phyloP scores from a whole-genome alignment of 495 filamentous ascomycete genomes.

The Penicillium coffeae region DNA sequence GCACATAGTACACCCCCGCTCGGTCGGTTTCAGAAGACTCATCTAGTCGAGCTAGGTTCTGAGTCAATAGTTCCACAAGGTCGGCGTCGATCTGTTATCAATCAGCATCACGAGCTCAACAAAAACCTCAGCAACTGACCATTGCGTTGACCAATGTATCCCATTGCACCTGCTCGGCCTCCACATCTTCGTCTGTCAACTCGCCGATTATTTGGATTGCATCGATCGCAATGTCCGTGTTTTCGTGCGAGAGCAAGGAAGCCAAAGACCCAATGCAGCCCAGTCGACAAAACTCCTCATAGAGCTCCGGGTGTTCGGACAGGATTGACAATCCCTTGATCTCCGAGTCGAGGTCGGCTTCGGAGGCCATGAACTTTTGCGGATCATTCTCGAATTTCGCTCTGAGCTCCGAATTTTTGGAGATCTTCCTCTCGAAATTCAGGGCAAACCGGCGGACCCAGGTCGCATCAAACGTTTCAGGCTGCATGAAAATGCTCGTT shows the following conservation, averaged over 20 bases:
- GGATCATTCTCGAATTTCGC: constrained; percentile 84
- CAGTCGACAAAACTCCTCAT: constrained; percentile 74
- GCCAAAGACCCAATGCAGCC: constrained; percentile 76
- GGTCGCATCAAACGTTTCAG: constrained; percentile 74
- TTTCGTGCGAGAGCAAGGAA: constrained; percentile 84
- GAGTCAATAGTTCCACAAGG: constrained; percentile 74
- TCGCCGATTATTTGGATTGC: constrained; percentile 88
- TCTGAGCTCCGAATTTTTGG: constrained; percentile 86
- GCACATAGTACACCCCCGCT: constrained; percentile 78
- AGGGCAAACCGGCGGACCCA: constrained; percentile 82
- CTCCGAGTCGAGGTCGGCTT: constrained; percentile 88
- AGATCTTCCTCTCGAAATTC: constrained; percentile 87
- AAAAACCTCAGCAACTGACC: constrained; percentile 31
- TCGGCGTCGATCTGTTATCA: constrained; percentile 62
- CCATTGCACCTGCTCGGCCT: constrained; percentile 82
- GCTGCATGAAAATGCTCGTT: constrained; percentile 26
- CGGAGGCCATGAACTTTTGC: constrained; percentile 77
- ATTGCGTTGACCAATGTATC: constrained; percentile 73
- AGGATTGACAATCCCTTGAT: constrained; percentile 88
- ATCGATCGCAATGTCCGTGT: constrained; percentile 94
- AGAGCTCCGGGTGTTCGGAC: constrained; percentile 81
- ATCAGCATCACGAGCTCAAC: constrained; percentile 17
- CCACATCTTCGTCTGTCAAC: constrained; percentile 90
- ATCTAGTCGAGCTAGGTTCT: constrained; percentile 79
- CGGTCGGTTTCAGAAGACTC: constrained; percentile 76